Evolutionary conservation across 1,139 yeast genomes (phyloP).

Genomic region (Taphrina confusa): DNA sequence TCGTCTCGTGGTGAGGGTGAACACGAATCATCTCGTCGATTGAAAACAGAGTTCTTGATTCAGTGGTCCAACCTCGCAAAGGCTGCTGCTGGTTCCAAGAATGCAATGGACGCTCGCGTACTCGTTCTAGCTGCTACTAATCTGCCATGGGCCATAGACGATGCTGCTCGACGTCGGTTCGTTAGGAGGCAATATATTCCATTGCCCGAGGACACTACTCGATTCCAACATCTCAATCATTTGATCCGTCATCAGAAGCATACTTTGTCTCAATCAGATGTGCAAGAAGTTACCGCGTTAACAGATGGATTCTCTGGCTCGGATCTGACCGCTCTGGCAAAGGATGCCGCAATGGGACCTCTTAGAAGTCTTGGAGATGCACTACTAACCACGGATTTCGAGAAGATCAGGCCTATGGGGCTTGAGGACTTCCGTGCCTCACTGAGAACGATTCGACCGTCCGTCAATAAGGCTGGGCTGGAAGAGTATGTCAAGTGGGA

Average conservation of each 20-base stretch:
- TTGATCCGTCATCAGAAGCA: conserved; percentile 76
- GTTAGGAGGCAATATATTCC: conserved; percentile 87
- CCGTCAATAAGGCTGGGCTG: conserved; percentile 84
- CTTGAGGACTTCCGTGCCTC: conserved; percentile 75
- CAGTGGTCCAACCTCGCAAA: conserved; percentile 95
- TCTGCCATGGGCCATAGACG: conserved; percentile 97
- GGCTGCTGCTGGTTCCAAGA: conserved; percentile 77
- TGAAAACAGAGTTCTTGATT: conserved; percentile 89
- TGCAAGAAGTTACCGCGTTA: conserved; percentile 58
- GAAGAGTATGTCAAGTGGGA: conserved; percentile 79
- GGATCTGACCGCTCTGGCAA: conserved; percentile 91
- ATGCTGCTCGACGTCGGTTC: conserved; percentile 94
- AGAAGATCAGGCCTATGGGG: conserved; percentile 77
- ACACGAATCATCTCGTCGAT: conserved; percentile 85
- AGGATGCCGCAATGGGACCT: conserved; percentile 99
- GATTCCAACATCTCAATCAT: conserved; percentile 70
- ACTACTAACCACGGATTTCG: conserved; percentile 78
- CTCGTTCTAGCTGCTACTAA: conserved; percentile 94
- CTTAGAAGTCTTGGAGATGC: conserved; percentile 86
- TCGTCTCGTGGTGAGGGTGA: conserved; percentile 85
- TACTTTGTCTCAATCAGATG: conserved; percentile 61
- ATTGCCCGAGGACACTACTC: conserved; percentile 81
- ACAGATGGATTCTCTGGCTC: conserved; percentile 90
- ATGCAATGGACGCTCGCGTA: conserved; percentile 70
- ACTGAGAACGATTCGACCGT: conserved; percentile 81